Evolutionary conservation across 352 stramenopile genomes (phyloP), one percentile per base, ranked within the genome.

Genomic region (Phytopythium sindhum): DNA sequence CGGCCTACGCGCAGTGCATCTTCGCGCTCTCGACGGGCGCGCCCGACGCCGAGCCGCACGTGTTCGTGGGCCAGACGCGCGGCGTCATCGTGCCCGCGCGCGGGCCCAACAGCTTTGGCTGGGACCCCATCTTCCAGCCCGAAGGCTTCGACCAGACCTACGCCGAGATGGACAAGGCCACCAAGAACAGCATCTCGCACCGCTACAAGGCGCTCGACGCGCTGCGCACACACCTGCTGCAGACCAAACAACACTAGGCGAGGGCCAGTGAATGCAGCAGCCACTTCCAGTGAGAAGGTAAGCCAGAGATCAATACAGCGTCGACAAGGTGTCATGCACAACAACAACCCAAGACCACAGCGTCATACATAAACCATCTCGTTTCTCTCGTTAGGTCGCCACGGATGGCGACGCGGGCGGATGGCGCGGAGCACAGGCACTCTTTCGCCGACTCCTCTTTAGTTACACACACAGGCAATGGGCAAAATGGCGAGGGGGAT

Each of bases 1-100:
- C 83, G 52, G 97, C 96, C 6, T 98, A 98, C 73, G 97, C 96
- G 51, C 88, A 98, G 75, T 99, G 96, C 73, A 97, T 98, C 63
- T 98, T 99, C 72, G 96, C 96, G 41, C 98, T 97, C 60, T 92
- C 79, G 31, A 68, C 65, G 17, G 75, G 74, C 54, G 62, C 66
- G 39, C 60, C 68, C 73, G 89, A 67, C 65, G 70, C 81, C 17
- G 88, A 98, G 68, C 85, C 96, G 15, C 67, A 96, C 50, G 77
- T 98, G n/a, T 99, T 99, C 69, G 84, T 98, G 57, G 96, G 96
- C 7, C 84, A 85, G 66, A 98, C 93, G 2, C 73, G 85, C 17
- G 97, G 97, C 60, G 95, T 78, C 59, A 99, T 99, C 67, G 93
- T 98, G 35, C 81, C 86, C 21, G 93, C 96, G 11, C 85, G 82